Evolutionary conservation across 306 rosid species (phyloP).

Genomic region (Cajanus cajan): DNA sequence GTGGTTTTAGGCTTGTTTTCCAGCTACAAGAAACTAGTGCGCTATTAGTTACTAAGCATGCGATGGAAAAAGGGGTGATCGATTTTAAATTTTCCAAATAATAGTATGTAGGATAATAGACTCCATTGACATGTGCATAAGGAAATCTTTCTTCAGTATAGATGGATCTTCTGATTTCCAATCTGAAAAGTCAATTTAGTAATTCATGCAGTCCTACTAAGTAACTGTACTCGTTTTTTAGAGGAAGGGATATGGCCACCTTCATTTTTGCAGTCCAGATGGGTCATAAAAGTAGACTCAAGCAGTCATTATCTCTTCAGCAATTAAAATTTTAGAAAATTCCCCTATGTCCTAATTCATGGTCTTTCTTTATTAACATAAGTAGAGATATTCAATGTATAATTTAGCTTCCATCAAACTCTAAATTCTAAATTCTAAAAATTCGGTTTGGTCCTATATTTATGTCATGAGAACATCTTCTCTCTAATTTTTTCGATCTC

Average conservation of each 20-base stretch:
- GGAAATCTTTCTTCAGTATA: neutral
- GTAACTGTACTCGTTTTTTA: neutral
- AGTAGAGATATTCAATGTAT: neutral
- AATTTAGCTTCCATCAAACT: slow-evolving; percentile 1
- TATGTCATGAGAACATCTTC: neutral
- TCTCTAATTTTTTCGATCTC: slow-evolving; percentile 27
- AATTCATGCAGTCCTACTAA: neutral
- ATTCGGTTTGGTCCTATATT: slow-evolving; percentile 11
- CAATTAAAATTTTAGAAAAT: neutral
- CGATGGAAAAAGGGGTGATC: neutral
- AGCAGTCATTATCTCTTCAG: neutral
- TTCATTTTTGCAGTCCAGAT: neutral
- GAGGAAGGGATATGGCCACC: neutral
- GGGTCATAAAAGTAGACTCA: neutral
- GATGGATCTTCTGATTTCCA: neutral
- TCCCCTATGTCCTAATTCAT: neutral
- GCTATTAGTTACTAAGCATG: neutral
- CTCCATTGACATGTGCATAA: neutral
- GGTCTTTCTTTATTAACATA: neutral
- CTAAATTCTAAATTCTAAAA: neutral
- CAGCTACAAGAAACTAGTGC: neutral
- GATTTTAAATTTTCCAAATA: neutral
- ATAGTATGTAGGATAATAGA: neutral
- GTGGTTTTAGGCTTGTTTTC: neutral
- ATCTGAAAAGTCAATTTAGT: slow-evolving; percentile 5